Conservation (phyloP, 495 filamentous ascomycete genomes). For the Aspergillus cristatus region DNA sequence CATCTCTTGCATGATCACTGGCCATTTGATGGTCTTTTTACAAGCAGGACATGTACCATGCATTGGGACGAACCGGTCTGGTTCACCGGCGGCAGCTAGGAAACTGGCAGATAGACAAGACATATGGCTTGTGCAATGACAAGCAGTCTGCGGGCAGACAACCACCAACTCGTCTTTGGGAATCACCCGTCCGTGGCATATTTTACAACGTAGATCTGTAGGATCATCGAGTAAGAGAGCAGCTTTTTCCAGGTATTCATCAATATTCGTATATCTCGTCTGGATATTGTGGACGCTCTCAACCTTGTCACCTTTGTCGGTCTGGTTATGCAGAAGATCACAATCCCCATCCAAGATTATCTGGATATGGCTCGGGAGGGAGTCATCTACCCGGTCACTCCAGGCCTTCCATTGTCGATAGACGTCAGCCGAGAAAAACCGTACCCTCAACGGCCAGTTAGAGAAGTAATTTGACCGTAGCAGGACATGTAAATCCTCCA, state of each 20-base stretch:
- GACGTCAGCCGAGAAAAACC: slow-evolving; percentile 70
- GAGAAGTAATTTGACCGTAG: slow-evolving; percentile 68
- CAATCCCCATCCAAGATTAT: slow-evolving; percentile 48
- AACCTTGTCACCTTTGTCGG: slow-evolving; percentile 6
- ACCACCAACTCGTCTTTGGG: slow-evolving; percentile 46
- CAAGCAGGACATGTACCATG: slow-evolving; percentile 69
- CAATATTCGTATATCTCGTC: slow-evolving; percentile 55
- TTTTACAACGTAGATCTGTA: slow-evolving; percentile 46
- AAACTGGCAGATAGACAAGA: slow-evolving; percentile 65
- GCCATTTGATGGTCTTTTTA: slow-evolving; percentile 54
- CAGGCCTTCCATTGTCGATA: slow-evolving; percentile 57
- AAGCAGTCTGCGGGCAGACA: slow-evolving; percentile 59
- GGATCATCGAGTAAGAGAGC: slow-evolving; percentile 52
- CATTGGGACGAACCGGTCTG: slow-evolving; percentile 52
- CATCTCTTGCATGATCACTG: slow-evolving; percentile 70
- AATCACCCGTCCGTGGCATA: slow-evolving; percentile 49
- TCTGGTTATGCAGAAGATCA: slow-evolving; percentile 1
- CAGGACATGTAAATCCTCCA: slow-evolving; percentile 71
- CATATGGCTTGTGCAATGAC: slow-evolving; percentile 62
- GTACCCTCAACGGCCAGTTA: slow-evolving; percentile 71
- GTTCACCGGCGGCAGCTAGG: slow-evolving; percentile 32
- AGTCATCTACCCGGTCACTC: slow-evolving; percentile 38
- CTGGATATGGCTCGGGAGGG: slow-evolving; percentile 39
- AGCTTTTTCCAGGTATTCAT: slow-evolving; percentile 64
- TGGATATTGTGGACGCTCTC: slow-evolving; percentile 46